Percentiles rank a stretch among this genome's conserved stretches.
Conservation (phyloP, 208 protist species). For the Naegleria fowleri region DNA sequence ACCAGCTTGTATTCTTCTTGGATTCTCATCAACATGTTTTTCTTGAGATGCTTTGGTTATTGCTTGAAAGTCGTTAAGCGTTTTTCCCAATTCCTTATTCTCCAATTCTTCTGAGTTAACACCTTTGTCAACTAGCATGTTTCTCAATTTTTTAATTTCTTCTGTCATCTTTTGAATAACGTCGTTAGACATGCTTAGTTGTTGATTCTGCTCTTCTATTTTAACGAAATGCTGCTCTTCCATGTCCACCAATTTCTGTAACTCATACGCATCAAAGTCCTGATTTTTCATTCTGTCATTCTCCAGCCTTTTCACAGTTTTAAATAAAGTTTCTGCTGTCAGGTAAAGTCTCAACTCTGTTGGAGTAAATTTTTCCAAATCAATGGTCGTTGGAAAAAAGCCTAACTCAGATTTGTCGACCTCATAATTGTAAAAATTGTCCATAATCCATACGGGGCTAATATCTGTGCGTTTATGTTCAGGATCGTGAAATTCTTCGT, state of each 20-base stretch:
- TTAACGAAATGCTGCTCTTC: background rate
- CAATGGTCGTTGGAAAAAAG: background rate
- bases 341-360: background rate
- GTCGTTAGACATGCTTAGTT: background rate
- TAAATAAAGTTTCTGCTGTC: background rate
- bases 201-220: background rate
- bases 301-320: background rate
- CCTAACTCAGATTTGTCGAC: background rate
- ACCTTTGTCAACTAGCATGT: background rate
- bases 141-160: background rate
- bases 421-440: background rate
- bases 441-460: background rate
- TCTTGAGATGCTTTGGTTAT: background rate
- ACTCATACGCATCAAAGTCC: background rate
- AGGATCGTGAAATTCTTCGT: background rate
- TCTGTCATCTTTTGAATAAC: background rate
- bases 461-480: background rate
- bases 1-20: background rate
- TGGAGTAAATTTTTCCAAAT: background rate
- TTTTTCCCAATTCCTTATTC: background rate
- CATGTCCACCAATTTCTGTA: background rate
- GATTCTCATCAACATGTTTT: background rate
- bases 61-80: background rate
- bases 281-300: slow-evolving; percentile 6
- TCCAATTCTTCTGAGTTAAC: background rate